Conservation (phyloP, 495 filamentous ascomycete genomes). For the Bathelium albidoporum region DNA sequence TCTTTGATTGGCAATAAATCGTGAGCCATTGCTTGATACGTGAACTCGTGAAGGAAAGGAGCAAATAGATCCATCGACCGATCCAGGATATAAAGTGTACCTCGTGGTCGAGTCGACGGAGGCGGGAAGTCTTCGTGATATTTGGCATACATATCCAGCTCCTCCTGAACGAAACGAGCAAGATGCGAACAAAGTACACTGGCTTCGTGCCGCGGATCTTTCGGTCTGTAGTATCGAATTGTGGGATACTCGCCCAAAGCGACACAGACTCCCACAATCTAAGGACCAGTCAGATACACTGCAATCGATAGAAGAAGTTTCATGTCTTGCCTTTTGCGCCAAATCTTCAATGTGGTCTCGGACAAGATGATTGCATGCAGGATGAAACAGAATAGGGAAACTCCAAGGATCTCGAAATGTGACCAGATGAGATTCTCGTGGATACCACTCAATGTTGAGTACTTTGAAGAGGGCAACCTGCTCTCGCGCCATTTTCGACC, state of each 20-base stretch:
- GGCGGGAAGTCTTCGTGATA: slow-evolving; percentile 77
- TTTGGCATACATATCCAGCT: slow-evolving; percentile 76
- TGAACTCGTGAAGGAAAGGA: slow-evolving; percentile 89
- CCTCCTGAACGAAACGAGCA: slow-evolving; percentile 83
- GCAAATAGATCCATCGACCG: slow-evolving; percentile 83
- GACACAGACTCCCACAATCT: slow-evolving; percentile 79
- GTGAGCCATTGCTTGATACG: slow-evolving; percentile 96
- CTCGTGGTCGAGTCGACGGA: slow-evolving; percentile 65
- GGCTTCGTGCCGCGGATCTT: slow-evolving; percentile 70
- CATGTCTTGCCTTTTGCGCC: slow-evolving; percentile 65
- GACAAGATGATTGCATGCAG: slow-evolving; percentile 75
- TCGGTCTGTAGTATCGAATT: slow-evolving; percentile 78
- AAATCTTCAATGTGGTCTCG: slow-evolving; percentile 67
- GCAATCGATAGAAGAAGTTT: slow-evolving; percentile 13
- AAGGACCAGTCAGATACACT: neutral
- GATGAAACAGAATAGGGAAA: slow-evolving; percentile 87
- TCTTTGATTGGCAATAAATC: slow-evolving; percentile 84
- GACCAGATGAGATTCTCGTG: slow-evolving; percentile 80
- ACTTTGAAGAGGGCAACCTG: slow-evolving; percentile 63
- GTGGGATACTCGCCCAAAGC: slow-evolving; percentile 79
- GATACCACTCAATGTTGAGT: slow-evolving; percentile 77
- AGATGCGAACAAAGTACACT: slow-evolving; percentile 75
- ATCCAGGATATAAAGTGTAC: slow-evolving; percentile 77
- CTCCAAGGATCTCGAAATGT: slow-evolving; percentile 91
- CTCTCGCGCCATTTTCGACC: slow-evolving; percentile 50